These are phyloP conservation scores for Leucaena leucocephala DNA, from an alignment of 306 rosid genomes.

Conservation along the genomic window DNA sequence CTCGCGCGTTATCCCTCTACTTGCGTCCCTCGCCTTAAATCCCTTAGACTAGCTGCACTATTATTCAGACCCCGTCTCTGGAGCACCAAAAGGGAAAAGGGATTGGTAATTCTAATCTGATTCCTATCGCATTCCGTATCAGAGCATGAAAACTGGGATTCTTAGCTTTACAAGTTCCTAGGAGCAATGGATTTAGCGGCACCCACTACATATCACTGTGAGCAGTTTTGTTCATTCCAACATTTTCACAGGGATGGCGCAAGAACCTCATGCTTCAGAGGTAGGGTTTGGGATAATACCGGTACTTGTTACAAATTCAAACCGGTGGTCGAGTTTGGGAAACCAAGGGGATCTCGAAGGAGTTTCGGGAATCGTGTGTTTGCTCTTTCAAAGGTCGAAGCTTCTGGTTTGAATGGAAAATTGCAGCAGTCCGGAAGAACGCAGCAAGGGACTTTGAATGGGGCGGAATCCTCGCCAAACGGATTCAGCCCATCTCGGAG, in stretches of 20 bases:
- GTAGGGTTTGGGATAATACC: slow-evolving; percentile 35
- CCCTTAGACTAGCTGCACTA: neutral
- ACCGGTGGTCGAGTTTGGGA: slow-evolving; percentile 25
- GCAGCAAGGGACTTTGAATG: slow-evolving; percentile 41
- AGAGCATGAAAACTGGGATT: neutral
- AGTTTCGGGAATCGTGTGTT: slow-evolving; percentile 38
- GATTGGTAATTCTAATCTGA: neutral
- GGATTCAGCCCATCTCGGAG: slow-evolving; percentile 40
- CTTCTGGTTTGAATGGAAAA: slow-evolving; percentile 54
- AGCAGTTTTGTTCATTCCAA: slow-evolving; percentile 58
- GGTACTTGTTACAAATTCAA: slow-evolving; percentile 26
- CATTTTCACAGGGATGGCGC: slow-evolving; percentile 28
- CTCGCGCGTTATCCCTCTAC: neutral
- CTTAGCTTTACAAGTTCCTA: slow-evolving; percentile 8
- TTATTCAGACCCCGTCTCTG: neutral
- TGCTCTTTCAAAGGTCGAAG: slow-evolving; percentile 55
- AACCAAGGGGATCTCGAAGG: slow-evolving; percentile 29
- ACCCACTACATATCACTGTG: slow-evolving; percentile 42
- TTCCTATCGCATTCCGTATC: neutral
- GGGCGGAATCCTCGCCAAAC: slow-evolving; percentile 31
- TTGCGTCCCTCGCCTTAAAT: neutral
- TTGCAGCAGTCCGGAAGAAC: slow-evolving; percentile 43
- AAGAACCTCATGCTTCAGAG: slow-evolving; percentile 35
- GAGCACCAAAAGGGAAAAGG: neutral
- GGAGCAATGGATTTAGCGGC: slow-evolving; percentile 49